A percentile compares a stretch with the other conserved stretches of the same genome.
phyloP scores from a whole-genome alignment of 345 rosid genomes.

The Sapria himalayana region DNA sequence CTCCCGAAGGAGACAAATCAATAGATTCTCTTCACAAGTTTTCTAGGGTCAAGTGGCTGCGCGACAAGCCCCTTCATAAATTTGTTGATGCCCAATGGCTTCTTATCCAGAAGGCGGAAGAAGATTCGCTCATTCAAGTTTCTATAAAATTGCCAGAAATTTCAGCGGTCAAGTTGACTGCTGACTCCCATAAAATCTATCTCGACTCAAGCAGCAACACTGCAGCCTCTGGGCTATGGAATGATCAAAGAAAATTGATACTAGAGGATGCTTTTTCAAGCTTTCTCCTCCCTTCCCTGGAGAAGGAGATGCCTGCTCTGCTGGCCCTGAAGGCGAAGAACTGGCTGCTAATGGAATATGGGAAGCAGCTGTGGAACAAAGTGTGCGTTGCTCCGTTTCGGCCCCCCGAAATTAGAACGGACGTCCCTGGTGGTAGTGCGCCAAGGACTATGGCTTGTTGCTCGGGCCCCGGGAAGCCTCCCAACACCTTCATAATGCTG shows the following conservation, averaged over 20 bases:
- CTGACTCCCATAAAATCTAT: not conserved
- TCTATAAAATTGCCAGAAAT: constrained; percentile 1
- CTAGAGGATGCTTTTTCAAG: not conserved
- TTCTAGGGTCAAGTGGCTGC: constrained; percentile 4
- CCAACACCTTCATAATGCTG: constrained; percentile 6
- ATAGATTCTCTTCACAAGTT: constrained; percentile 4
- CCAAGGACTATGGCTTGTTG: constrained; percentile 9
- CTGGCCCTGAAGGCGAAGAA: constrained; percentile 1
- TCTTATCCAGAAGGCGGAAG: constrained; percentile 8
- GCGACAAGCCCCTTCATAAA: constrained; percentile 3
- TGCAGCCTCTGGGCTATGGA: constrained; percentile 1
- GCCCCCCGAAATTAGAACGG: not conserved
- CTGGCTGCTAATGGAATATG: constrained; percentile 6
- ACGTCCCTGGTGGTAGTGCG: not conserved
- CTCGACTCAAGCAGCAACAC: not conserved
- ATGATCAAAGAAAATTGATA: constrained; percentile 7
- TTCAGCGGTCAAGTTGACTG: not conserved
- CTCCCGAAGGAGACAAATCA: constrained; percentile 1
- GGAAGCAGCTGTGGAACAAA: constrained; percentile 3
- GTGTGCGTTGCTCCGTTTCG: constrained; percentile 5
- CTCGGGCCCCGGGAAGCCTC: constrained; percentile 7
- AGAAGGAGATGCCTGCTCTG: constrained; percentile 3
- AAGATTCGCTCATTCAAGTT: constrained; percentile 4
- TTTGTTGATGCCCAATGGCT: constrained; percentile 7
- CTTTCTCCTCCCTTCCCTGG: constrained; percentile 4